Evolutionary conservation across 108 stramenopile genomes (phyloP).

Genomic region (Cyclotella baltica): DNA sequence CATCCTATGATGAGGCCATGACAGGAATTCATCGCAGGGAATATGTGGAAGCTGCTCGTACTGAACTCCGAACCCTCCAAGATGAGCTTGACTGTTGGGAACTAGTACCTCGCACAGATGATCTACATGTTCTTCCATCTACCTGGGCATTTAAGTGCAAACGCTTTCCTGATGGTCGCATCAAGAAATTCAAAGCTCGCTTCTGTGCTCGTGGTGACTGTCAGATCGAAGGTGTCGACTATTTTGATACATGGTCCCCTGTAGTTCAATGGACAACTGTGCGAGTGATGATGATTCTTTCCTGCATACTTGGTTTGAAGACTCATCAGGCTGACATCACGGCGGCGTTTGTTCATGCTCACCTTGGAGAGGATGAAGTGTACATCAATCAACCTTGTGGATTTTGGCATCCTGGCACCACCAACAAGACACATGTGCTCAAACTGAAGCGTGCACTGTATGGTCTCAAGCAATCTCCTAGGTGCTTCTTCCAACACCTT

Average conservation of each 20-base stretch:
- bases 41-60: background rate
- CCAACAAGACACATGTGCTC: background rate
- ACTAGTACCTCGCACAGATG: background rate
- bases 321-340: constrained; percentile 38
- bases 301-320: background rate
- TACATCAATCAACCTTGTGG: constrained; percentile 54
- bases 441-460: constrained; percentile 45
- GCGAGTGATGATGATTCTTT: constrained; percentile 26
- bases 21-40: background rate
- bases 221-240: constrained; percentile 37
- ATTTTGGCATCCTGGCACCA: constrained; percentile 2
- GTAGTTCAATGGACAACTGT: constrained; percentile 53
- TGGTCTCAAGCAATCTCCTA: constrained; percentile 40
- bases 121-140: background rate
- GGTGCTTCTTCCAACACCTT: constrained; percentile 51
- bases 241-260: constrained; percentile 50
- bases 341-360: constrained; percentile 61
- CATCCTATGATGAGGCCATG: background rate
- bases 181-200: constrained; percentile 59
- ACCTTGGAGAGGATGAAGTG: constrained; percentile 31
- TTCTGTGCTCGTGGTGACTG: constrained; percentile 53
- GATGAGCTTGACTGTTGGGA: constrained; percentile 2
- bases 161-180: constrained; percentile 53
- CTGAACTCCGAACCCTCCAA: background rate
- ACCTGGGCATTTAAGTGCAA: no score